These are phyloP conservation scores for Carallia pectinifolia DNA, from an alignment of 345 rosid species.

Conservation along the genomic window DNA sequence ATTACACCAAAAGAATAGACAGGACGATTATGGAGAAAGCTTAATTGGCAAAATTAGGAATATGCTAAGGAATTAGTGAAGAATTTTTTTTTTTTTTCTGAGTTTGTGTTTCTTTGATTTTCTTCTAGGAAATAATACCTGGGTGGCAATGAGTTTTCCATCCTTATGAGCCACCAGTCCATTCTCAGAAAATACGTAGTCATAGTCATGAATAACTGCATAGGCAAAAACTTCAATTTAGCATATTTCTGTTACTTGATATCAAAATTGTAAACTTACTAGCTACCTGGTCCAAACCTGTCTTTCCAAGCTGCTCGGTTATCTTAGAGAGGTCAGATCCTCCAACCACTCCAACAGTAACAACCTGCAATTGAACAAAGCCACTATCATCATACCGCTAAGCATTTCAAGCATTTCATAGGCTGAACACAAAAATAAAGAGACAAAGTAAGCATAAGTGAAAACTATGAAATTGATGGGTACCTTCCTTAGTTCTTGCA, in stretches of 20 bases:
- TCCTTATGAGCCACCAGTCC: constrained; percentile 95
- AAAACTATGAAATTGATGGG: background rate
- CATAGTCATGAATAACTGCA: constrained; percentile 82
- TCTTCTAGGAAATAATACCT: constrained; percentile 45
- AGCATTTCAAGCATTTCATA: background rate
- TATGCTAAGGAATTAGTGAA: background rate
- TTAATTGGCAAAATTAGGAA: background rate
- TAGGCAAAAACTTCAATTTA: constrained; percentile 3
- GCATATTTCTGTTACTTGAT: background rate
- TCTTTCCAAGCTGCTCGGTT: constrained; percentile 85
- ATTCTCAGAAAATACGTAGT: constrained; percentile 93
- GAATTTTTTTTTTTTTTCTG: background rate
- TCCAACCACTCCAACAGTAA: constrained; percentile 89
- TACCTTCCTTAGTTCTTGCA: constrained; percentile 75
- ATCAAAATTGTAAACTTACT: background rate
- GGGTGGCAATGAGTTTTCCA: constrained; percentile 75
- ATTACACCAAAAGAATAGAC: constrained; percentile 17
- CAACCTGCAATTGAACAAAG: constrained; percentile 47
- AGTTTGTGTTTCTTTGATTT: background rate
- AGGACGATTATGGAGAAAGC: background rate
- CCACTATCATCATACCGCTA: background rate
- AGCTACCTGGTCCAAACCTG: constrained; percentile 46
- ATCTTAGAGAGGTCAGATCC: constrained; percentile 93
- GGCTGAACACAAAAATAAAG: background rate
- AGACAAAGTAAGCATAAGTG: background rate